These are phyloP conservation scores for Thalassiosira profunda DNA, from an alignment of 108 stramenopile species.

Conservation along the genomic window DNA sequence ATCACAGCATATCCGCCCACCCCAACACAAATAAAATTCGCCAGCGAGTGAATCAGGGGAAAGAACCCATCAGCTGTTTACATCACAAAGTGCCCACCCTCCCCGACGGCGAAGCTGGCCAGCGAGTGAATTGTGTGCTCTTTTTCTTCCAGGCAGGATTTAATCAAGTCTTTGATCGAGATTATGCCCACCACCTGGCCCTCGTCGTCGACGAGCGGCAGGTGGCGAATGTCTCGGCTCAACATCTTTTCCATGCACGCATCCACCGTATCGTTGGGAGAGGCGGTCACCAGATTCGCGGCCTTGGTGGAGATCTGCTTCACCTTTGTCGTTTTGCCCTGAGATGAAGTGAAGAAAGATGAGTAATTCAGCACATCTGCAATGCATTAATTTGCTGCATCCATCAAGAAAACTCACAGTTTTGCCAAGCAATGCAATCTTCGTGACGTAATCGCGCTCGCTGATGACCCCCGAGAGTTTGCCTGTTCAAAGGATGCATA, in stretches of 20 bases:
- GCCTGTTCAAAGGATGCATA: conserved; percentile 31
- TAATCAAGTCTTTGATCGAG: conserved; percentile 89
- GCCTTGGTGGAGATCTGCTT: conserved; percentile 91
- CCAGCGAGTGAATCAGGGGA: no score
- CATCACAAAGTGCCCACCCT: conserved; percentile 80
- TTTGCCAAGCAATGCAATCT: conserved; percentile 87
- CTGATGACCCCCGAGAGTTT: conserved; percentile 84
- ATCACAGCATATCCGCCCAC: no score
- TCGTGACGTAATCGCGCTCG: conserved; percentile 93
- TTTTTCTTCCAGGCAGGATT: conserved; percentile 75
- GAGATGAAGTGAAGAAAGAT: no score
- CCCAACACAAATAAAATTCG: no score
- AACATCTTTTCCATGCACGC: conserved; percentile 96
- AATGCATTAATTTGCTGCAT: not conserved
- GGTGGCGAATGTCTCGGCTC: conserved; percentile 88
- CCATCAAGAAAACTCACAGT: conserved; percentile 27
- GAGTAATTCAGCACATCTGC: no score
- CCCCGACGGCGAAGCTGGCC: conserved; percentile 85
- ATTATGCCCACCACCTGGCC: conserved; percentile 80
- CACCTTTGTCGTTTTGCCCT: conserved; percentile 66
- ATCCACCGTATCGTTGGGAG: conserved; percentile 81
- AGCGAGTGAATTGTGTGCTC: conserved; percentile 79
- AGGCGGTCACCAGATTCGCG: conserved; percentile 85
- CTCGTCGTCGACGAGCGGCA: conserved; percentile 85
- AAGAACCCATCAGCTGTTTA: conserved; percentile 16